phyloP scores from a whole-genome alignment of 2,329 filamentous ascomycete genomes.

The Albophoma yamanashiensis region DNA sequence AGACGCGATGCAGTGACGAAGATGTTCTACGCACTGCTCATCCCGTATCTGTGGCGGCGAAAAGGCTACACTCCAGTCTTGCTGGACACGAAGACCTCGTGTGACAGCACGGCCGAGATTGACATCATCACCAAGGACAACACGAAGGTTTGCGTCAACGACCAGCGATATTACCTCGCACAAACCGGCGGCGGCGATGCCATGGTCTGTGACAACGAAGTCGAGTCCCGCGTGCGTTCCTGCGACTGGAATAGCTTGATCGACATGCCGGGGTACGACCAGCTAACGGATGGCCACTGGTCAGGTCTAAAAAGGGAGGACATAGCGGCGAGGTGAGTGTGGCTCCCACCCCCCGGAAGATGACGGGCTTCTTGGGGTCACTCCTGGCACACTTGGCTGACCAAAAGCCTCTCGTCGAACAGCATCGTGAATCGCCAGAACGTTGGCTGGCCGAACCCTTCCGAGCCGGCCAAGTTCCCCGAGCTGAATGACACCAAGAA shows the following conservation, averaged over 20 bases:
- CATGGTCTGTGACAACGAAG: too few relatives aligned
- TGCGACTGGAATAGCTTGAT: background rate
- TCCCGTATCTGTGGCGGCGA: background rate
- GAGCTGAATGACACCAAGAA: background rate
- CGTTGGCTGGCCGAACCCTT: background rate
- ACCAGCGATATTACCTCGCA: background rate
- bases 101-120: background rate
- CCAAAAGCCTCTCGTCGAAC: background rate
- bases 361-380: too few relatives aligned
- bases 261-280: background rate
- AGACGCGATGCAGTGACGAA: background rate
- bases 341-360: background rate
- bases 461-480: background rate
- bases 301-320: background rate
- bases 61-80: background rate
- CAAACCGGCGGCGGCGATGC: background rate
- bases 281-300: background rate
- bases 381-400: background rate
- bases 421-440: background rate
- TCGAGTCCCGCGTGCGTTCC: too few relatives aligned
- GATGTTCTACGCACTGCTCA: background rate
- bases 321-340: background rate
- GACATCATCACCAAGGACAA: background rate
- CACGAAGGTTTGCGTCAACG: background rate
- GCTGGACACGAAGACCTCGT: background rate